A percentile compares a stretch with the other conserved stretches of the same genome.
phyloP scores from a whole-genome alignment of 179 eudicot genomes.

The Silene coronaria region DNA sequence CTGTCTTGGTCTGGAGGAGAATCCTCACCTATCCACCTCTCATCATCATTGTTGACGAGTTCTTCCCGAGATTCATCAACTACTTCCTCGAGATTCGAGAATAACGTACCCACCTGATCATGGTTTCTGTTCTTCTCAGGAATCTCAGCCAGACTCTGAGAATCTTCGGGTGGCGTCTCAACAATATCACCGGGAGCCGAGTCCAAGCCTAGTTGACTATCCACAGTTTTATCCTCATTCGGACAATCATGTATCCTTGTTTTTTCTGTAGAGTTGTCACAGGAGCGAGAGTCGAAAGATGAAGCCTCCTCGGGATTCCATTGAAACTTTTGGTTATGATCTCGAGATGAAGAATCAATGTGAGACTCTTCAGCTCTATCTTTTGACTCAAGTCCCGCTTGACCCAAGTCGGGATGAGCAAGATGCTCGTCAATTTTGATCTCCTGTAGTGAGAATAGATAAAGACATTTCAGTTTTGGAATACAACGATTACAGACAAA shows the following conservation, averaged over 20 bases:
- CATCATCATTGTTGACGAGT: not conserved
- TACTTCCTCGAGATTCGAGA: not conserved
- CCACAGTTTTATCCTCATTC: constrained; percentile 22
- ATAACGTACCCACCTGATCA: constrained; percentile 10
- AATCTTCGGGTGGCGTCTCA: constrained; percentile 35
- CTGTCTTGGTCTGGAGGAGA: constrained; percentile 32
- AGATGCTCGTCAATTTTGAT: constrained; percentile 34
- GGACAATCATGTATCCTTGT: constrained; percentile 23
- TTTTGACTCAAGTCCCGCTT: constrained; percentile 23
- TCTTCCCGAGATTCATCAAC: constrained; percentile 10
- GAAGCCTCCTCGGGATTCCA: constrained; percentile 31
- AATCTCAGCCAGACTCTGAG: constrained; percentile 30
- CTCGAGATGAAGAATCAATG: constrained; percentile 31
- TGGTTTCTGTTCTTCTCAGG: constrained; percentile 23
- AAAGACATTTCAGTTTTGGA: constrained; percentile 13
- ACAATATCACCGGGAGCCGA: constrained; percentile 40
- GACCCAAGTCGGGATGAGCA: constrained; percentile 27
- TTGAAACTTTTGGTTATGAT: constrained; percentile 25
- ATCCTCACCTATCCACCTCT: constrained; percentile 20
- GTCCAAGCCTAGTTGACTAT: constrained; percentile 29
- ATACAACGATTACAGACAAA: not conserved
- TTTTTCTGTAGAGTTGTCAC: constrained; percentile 36
- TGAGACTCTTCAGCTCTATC: constrained; percentile 25
- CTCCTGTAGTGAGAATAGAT: constrained; percentile 39
- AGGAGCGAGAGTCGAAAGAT: constrained; percentile 32